Evolutionary conservation across 2,329 filamentous ascomycete genomes (phyloP).

Genomic region (Podosphaera aphanis): DNA sequence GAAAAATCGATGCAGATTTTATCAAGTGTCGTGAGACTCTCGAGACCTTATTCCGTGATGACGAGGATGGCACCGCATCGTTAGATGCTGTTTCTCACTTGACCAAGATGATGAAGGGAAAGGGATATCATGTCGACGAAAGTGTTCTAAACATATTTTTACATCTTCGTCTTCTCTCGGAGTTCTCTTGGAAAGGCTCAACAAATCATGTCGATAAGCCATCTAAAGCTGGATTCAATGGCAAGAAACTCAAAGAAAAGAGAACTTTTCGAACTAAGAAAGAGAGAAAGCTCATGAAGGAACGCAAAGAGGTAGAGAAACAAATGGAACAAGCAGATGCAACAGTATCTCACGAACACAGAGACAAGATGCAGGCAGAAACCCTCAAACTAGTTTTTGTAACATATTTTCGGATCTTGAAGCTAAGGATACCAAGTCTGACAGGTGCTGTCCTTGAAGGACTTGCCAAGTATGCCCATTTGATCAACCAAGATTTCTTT

Average conservation of each 20-base stretch:
- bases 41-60: conserved; percentile 59
- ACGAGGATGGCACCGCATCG: conserved; percentile 74
- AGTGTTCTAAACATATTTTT: conserved; percentile 76
- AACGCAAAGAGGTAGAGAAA: conserved; percentile 71
- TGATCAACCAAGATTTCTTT: conserved; percentile 99
- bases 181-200: conserved; percentile 69
- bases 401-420: conserved; percentile 83
- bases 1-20: conserved; percentile 50
- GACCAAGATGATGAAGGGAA: conserved; percentile 85
- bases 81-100: conserved; percentile 68
- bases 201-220: conserved; percentile 44
- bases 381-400: conserved; percentile 90
- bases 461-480: conserved; percentile 73
- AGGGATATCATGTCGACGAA: conserved; percentile 64
- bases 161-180: conserved; percentile 64
- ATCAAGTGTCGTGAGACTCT: conserved; percentile 55
- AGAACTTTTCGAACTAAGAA: conserved; percentile 76
- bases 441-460: conserved; percentile 97
- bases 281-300: conserved; percentile 58
- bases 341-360: conserved; percentile 71
- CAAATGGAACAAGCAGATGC: conserved; percentile 88
- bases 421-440: conserved; percentile 53
- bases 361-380: conserved; percentile 83
- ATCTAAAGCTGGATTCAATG: conserved; percentile 21
- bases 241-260: conserved; percentile 47